Conservation (phyloP, 164 flowering plant species). For the Echeveria elegans region DNA sequence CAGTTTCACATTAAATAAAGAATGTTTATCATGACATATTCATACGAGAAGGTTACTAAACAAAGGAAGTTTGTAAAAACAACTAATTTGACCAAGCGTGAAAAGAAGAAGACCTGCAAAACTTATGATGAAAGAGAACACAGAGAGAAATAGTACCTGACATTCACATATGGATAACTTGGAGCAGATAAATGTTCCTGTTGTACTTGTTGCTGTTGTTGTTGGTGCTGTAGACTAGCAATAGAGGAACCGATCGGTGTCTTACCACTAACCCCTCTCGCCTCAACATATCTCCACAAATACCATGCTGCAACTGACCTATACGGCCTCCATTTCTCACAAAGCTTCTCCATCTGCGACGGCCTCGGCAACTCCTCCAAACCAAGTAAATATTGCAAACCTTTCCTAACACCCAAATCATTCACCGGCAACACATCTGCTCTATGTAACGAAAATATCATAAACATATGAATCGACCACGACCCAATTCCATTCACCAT, state of each 20-base stretch:
- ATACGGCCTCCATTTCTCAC: constrained; percentile 94
- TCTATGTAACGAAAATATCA: constrained; percentile 87
- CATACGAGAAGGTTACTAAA: constrained; percentile 10
- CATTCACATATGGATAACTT: too few relatives aligned
- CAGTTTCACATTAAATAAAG: too few relatives aligned
- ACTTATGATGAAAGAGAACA: too few relatives aligned
- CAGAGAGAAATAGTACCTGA: too few relatives aligned
- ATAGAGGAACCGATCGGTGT: too few relatives aligned
- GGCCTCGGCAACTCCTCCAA: constrained; percentile 81
- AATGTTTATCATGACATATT: too few relatives aligned
- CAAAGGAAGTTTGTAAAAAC: too few relatives aligned
- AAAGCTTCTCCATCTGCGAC: constrained; percentile 91
- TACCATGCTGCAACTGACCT: constrained; percentile 91
- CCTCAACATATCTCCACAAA: constrained; percentile 76
- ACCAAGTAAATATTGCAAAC: constrained; percentile 59
- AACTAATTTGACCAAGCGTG: too few relatives aligned
- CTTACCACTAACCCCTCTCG: constrained; percentile 26
- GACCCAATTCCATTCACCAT: constrained; percentile 98
- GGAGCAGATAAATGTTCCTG: too few relatives aligned
- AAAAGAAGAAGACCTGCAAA: too few relatives aligned
- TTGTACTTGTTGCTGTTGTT: too few relatives aligned
- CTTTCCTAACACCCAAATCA: constrained; percentile 81
- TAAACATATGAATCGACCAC: constrained; percentile 98
- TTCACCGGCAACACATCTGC: constrained; percentile 90
- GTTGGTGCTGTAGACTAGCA: too few relatives aligned